Conservation (phyloP, 2,329 filamentous ascomycete genomes). For the Fusarium austroafricanum region DNA sequence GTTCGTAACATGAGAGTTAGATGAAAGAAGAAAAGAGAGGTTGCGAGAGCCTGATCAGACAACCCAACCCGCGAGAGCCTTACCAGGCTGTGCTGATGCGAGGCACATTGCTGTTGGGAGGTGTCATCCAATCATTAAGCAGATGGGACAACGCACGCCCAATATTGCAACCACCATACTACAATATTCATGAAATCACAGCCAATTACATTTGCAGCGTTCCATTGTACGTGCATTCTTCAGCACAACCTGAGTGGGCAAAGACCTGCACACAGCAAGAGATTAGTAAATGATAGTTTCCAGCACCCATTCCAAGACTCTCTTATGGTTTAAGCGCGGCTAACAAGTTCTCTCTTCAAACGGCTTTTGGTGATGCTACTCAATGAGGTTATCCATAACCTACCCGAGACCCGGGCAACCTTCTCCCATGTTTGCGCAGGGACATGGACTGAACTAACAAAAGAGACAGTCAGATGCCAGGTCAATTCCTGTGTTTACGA, state of each 20-base stretch:
- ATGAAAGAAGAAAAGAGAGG: neutral
- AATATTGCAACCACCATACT: neutral
- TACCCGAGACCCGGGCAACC: neutral
- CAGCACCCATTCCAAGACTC: fast-evolving
- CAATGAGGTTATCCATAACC: neutral
- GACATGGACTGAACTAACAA: neutral
- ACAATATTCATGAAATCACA: neutral
- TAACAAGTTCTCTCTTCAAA: fast-evolving
- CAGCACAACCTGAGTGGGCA: neutral
- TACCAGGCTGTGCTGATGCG: constrained; percentile 5
- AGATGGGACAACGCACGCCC: neutral
- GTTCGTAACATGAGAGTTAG: fast-evolving
- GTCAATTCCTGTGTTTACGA: neutral
- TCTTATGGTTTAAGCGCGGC: neutral
- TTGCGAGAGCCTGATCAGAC: neutral
- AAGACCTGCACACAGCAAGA: fast-evolving
- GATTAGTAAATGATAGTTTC: fast-evolving
- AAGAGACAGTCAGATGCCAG: neutral
- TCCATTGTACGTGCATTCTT: too few relatives aligned
- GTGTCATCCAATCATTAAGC: neutral
- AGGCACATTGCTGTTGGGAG: neutral
- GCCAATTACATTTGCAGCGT: neutral
- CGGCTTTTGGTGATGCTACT: fast-evolving
- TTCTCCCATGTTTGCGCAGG: fast-evolving
- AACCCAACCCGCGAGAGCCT: neutral